Percentiles rank a stretch among this genome's conserved stretches.
These are phyloP conservation scores for Eustoma russellianum DNA, from an alignment of 257 asterid genomes.

Conservation along the genomic window DNA sequence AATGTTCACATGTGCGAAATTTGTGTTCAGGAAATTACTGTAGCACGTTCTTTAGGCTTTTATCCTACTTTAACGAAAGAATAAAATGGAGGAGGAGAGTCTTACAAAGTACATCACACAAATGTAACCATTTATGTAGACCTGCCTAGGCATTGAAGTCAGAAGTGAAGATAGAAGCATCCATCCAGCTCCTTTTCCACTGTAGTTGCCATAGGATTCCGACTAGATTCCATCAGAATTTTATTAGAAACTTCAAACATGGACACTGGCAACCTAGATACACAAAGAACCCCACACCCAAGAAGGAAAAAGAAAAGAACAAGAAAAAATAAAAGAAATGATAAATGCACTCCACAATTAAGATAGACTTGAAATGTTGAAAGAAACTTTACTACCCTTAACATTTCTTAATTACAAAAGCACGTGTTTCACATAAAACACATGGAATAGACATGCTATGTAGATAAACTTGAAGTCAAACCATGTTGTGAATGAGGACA, in stretches of 20 bases:
- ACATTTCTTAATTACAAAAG: too few species aligned
- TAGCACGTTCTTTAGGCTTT: too few species aligned
- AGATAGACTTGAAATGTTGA: too few species aligned
- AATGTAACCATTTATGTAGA: conserved; percentile 15
- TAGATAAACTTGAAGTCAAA: too few species aligned
- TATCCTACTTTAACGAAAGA: too few species aligned
- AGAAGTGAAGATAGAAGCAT: conserved; percentile 80
- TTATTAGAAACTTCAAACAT: conserved; percentile 85
- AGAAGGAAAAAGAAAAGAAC: neutral
- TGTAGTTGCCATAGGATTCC: conserved; percentile 64
- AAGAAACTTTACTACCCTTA: too few species aligned
- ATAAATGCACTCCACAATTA: neutral
- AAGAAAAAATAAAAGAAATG: neutral
- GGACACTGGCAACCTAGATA: conserved; percentile 70
- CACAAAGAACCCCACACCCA: conserved; percentile 1
- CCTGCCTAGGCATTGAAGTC: conserved; percentile 84
- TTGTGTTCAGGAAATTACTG: too few species aligned
- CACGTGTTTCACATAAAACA: too few species aligned
- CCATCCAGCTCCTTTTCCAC: conserved; percentile 98
- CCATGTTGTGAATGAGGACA: too few species aligned
- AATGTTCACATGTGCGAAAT: too few species aligned
- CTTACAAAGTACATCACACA: neutral
- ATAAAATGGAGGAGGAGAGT: too few species aligned
- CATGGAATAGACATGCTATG: too few species aligned
- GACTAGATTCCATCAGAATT: conserved; percentile 63